phyloP scores from a whole-genome alignment of 371 early-diverging fungal genomes.

The Mortierella sp. region DNA sequence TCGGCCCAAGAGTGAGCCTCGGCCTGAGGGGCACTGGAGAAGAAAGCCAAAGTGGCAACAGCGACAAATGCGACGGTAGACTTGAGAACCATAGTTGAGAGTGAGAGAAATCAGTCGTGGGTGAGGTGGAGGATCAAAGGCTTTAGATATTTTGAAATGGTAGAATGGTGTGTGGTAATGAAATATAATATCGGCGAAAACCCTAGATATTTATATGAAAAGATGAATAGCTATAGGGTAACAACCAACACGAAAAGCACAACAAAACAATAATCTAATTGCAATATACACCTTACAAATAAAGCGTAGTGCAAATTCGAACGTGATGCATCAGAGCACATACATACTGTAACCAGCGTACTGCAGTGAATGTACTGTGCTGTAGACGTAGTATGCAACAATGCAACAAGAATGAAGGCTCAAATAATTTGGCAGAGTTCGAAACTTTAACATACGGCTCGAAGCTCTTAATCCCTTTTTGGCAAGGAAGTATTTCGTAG shows the following conservation, averaged over 20 bases:
- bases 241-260: background rate
- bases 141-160: slow-evolving; percentile 5
- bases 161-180: background rate
- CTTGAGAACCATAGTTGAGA: slow-evolving; percentile 30
- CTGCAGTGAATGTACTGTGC: too few species aligned
- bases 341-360: background rate
- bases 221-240: background rate
- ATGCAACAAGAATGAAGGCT: background rate
- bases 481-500: background rate
- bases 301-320: slow-evolving; percentile 3
- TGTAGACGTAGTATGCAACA: too few species aligned
- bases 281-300: slow-evolving; percentile 14
- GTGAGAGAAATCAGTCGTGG: slow-evolving; percentile 11
- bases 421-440: background rate
- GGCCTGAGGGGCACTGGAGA: slow-evolving; percentile 24
- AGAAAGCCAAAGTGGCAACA: slow-evolving; percentile 23
- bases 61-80: slow-evolving; percentile 21
- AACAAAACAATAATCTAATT: background rate
- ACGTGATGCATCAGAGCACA: background rate
- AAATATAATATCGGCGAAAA: slow-evolving; percentile 6
- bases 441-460: background rate
- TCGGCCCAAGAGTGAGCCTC: slow-evolving; percentile 26
- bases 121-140: slow-evolving; percentile 3
- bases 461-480: background rate
- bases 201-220: slow-evolving; percentile 9